Conservation (phyloP, 1,284 basidiomycete genomes). For the Irpex sp. region DNA sequence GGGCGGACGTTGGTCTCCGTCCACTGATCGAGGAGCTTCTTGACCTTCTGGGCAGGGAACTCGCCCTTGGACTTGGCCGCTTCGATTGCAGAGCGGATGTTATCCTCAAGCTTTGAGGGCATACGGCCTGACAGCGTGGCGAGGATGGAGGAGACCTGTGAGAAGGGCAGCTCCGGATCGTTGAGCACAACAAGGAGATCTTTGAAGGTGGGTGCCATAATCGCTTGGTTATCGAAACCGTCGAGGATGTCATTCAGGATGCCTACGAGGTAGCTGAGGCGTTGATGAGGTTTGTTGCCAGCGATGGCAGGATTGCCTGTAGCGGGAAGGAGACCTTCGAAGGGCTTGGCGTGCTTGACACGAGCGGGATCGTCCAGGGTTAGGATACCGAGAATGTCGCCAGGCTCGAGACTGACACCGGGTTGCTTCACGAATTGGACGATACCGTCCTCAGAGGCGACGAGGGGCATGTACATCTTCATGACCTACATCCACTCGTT, state of each 20-base stretch:
- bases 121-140: constrained; percentile 92
- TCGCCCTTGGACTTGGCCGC: constrained; percentile 70
- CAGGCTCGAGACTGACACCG: constrained; percentile 94
- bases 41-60: constrained; percentile 84
- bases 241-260: constrained; percentile 91
- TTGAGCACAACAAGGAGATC: constrained; percentile 78
- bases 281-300: constrained; percentile 92
- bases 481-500: constrained; percentile 65
- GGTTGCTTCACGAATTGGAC: constrained; percentile 99
- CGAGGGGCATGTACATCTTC: constrained; percentile 99
- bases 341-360: constrained; percentile 98
- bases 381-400: constrained; percentile 96
- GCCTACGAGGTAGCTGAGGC: constrained; percentile 72
- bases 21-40: constrained; percentile 84
- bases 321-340: constrained; percentile 87
- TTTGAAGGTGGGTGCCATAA: constrained; percentile 82
- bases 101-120: constrained; percentile 88
- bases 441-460: constrained; percentile 93
- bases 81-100: constrained; percentile 79
- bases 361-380: constrained; percentile 96
- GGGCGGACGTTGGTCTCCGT: constrained; percentile 79
- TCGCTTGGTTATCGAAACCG: constrained; percentile 91
- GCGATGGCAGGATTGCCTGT: constrained; percentile 86
- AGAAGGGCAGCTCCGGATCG: constrained; percentile 87
- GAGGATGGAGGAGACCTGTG: constrained; percentile 82